A percentile compares a stretch with the other conserved stretches of the same genome.
Evolutionary conservation across 441 rosid genomes (phyloP).

Genomic region (Erodium texanum): DNA sequence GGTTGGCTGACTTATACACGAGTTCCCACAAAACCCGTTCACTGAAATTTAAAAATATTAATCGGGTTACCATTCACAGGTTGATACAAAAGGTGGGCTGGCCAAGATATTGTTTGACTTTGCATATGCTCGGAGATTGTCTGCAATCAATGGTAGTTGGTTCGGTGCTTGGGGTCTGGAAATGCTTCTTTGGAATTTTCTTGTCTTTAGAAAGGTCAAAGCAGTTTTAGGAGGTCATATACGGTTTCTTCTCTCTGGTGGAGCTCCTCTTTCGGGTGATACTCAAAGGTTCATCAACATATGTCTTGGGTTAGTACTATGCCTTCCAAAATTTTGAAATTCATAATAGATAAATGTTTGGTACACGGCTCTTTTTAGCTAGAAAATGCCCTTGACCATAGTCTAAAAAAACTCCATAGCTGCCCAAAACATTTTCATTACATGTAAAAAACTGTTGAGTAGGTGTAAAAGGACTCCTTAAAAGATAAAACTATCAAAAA

Average conservation of each 20-base stretch:
- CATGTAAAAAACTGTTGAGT: too few species aligned
- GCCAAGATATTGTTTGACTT: constrained; percentile 73
- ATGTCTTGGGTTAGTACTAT: constrained; percentile 72
- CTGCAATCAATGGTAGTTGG: constrained; percentile 90
- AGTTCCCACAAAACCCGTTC: not conserved
- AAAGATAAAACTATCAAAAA: too few species aligned
- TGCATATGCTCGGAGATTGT: constrained; percentile 80
- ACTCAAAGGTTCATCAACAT: constrained; percentile 99
- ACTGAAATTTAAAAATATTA: not conserved
- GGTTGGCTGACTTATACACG: constrained; percentile 30
- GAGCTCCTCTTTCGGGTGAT: constrained; percentile 93
- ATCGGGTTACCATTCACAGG: constrained; percentile 30
- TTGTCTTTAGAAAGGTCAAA: constrained; percentile 74
- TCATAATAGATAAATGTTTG: not conserved
- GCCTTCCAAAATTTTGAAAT: constrained; percentile 14
- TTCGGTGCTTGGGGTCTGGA: constrained; percentile 96
- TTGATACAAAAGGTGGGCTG: constrained; percentile 77
- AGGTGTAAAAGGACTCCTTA: too few species aligned
- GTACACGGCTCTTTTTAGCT: not conserved
- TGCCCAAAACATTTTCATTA: too few species aligned
- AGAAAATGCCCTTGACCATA: too few species aligned
- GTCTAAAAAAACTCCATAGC: too few species aligned
- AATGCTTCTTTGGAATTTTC: constrained; percentile 67
- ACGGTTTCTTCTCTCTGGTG: constrained; percentile 96
- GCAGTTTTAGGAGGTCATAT: constrained; percentile 83